Conservation (phyloP, 192 early-diverging fungal species). For the Phycomyces nitens region DNA sequence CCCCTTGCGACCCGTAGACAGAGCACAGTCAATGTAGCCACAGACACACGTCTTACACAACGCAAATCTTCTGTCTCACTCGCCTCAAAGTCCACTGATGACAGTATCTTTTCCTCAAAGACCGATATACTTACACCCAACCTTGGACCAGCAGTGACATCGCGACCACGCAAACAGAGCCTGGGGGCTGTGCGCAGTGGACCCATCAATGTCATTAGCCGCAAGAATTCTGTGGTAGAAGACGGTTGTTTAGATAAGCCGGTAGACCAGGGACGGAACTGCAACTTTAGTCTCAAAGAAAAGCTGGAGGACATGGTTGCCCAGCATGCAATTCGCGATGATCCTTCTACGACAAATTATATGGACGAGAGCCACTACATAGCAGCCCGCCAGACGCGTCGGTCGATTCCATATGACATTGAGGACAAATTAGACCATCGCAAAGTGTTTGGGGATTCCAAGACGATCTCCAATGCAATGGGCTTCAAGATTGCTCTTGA, state of each 20-base stretch:
- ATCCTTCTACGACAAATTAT: not conserved
- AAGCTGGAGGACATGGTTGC: conserved; percentile 28
- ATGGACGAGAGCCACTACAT: not conserved
- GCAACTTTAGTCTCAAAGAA: conserved; percentile 19
- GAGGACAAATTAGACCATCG: not conserved
- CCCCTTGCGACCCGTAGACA: conserved; percentile 3
- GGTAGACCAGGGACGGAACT: not conserved
- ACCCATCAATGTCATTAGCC: not conserved
- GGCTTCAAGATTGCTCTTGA: conserved; percentile 48
- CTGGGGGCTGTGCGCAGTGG: not conserved
- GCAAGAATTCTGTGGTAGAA: conserved; percentile 15
- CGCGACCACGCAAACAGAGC: conserved; percentile 12
- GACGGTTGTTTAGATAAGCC: conserved; percentile 2
- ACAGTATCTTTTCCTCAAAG: not conserved
- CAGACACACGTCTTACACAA: not conserved
- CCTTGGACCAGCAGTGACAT: not conserved
- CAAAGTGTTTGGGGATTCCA: not conserved
- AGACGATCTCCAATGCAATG: not conserved
- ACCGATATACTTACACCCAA: not conserved
- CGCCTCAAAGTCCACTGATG: not conserved
- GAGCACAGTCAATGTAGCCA: not conserved
- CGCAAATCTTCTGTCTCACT: not conserved
- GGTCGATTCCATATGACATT: not conserved
- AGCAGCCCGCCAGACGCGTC: not conserved
- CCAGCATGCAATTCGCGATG: conserved; percentile 23